These are phyloP conservation scores for Wickerhamomyces chambardii DNA, from an alignment of 805 yeast genomes.

Conservation along the genomic window DNA sequence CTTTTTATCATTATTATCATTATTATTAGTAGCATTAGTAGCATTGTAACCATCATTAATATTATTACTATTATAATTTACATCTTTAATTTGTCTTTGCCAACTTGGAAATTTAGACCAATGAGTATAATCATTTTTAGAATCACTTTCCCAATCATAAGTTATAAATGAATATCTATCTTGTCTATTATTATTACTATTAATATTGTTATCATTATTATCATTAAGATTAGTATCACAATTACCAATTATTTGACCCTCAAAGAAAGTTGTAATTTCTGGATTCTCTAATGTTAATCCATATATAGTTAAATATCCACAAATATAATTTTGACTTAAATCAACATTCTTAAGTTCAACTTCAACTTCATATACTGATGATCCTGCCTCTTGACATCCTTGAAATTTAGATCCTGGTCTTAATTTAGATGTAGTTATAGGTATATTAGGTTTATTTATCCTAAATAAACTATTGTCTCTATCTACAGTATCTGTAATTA, in stretches of 20 bases:
- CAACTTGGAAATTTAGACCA: constrained; percentile 46
- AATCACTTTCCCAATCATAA: constrained; percentile 47
- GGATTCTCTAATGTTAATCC: constrained; percentile 63
- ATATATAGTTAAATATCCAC: constrained; percentile 61
- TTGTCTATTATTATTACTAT: constrained; percentile 49
- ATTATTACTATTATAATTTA: too few species aligned
- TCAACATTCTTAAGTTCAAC: constrained; percentile 70
- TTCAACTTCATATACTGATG: constrained; percentile 53
- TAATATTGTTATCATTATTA: constrained; percentile 54
- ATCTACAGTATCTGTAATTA: too few species aligned
- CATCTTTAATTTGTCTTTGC: constrained; percentile 11
- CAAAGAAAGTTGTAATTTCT: constrained; percentile 67
- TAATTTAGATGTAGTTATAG: constrained; percentile 30
- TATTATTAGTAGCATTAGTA: too few species aligned
- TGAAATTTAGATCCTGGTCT: constrained; percentile 53
- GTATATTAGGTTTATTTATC: constrained; percentile 6
- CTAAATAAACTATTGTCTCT: background rate
- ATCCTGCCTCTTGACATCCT: constrained; percentile 68
- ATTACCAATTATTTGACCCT: constrained; percentile 47
- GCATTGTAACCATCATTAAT: too few species aligned
- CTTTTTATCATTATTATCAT: too few species aligned
- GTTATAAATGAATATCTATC: constrained; percentile 36
- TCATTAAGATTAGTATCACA: constrained; percentile 32
- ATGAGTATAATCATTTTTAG: constrained; percentile 54
- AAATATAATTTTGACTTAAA: constrained; percentile 33